A percentile compares a stretch with the other conserved stretches of the same genome.
Evolutionary conservation across 805 yeast species (phyloP).

Genomic region (Saccharomyces kudriavzevii): DNA sequence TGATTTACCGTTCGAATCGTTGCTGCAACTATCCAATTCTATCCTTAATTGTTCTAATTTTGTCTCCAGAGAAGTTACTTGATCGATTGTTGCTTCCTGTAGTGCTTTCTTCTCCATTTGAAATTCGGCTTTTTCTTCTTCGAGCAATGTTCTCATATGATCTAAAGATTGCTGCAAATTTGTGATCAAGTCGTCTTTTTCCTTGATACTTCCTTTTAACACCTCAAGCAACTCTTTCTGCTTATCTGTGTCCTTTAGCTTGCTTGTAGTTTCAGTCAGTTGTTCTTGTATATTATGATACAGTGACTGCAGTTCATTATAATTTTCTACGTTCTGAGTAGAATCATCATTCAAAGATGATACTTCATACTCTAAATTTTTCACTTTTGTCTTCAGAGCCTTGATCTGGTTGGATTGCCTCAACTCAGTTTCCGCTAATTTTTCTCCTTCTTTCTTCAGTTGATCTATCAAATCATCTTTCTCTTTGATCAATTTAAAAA

Average conservation of each 20-base stretch:
- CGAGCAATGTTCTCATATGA: background rate
- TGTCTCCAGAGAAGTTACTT: conserved; percentile 53
- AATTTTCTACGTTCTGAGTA: conserved; percentile 17
- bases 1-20: conserved; percentile 22
- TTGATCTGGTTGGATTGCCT: conserved; percentile 60
- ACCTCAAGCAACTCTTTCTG: conserved; percentile 7
- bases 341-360: conserved; percentile 21
- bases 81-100: conserved; percentile 32
- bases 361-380: conserved; percentile 19
- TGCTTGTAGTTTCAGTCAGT: background rate
- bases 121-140: conserved; percentile 11
- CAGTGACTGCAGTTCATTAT: conserved; percentile 23
- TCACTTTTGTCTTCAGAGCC: conserved; percentile 43
- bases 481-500: conserved; percentile 23
- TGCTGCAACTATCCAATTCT: conserved; percentile 41
- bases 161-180: conserved; percentile 8
- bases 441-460: conserved; percentile 68
- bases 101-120: conserved; percentile 17
- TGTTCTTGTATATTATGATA: conserved; percentile 10
- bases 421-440: conserved; percentile 61
- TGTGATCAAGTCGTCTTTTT: conserved; percentile 20
- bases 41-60: conserved; percentile 62
- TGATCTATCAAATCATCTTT: conserved; percentile 55
- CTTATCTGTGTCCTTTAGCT: background rate
- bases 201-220: conserved; percentile 17